Base-by-base conservation (phyloP, 2,329 filamentous ascomycete species). In the Fusarium duplospermum region DNA sequence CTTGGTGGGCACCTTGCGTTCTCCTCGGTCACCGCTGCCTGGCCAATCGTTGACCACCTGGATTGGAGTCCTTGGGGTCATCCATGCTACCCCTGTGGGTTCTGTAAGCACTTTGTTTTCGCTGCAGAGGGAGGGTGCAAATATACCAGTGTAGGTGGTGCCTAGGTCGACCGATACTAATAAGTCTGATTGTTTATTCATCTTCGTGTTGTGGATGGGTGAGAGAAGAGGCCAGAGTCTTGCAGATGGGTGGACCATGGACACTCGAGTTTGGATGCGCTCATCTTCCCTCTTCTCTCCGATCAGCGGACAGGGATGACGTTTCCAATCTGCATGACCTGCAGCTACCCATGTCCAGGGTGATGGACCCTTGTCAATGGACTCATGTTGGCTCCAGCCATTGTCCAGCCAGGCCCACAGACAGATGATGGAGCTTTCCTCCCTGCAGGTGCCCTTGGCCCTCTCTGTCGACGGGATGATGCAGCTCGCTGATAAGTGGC, bases 1-100 rank as follows among this genome's bases (percentile, higher is more conserved):
- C 5, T 84, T 83, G 0, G 87, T 88, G 3, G 87, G 87, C 0
- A 89, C 87, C 74, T 89, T 89, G 72, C 87, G 87, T 68, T 89
- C 87, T 61, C 86, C 86, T 61, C 84, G 84, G 66, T 87, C 85
- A 10, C 84, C 84, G 36, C 84, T 84, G 4, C 87, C 87, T 1
- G 87, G 87, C 87, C 87, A 90, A 79, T 88, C 86, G 77, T 87
- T 82, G 72, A 86, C 83, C 35, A 84, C 80, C 58, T 86, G 84
- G 62, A 86, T 83, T 2, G 84, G 83, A 6, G 79, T 84, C 52
- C 79, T 80, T 5, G 82, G 77, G 10, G 82, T 81, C 80, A 82
- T 84, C 76, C 71, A 82, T 45, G 77, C 81, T 20, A 81, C 81
- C 24, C 81, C 82, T 82, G 47, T 33, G 14, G 20, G 6, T 3